A percentile compares a stretch with the other conserved stretches of the same genome.
Conservation (phyloP, 75 land plant genomes). For the Picea sitchensis region DNA sequence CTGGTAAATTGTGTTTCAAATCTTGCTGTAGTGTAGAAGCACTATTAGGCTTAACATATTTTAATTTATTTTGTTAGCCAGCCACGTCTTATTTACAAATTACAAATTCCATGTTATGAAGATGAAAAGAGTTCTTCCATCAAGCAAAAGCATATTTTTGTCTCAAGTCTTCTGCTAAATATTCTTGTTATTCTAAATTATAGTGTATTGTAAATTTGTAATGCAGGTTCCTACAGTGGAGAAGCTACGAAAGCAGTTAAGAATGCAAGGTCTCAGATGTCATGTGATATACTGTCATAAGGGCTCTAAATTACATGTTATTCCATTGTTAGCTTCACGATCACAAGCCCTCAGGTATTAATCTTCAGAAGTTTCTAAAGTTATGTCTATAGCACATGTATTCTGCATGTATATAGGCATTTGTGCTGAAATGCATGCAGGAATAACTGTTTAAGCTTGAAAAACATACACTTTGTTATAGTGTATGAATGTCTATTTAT, state of each 20-base stretch:
- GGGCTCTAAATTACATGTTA: constrained; percentile 57
- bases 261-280: constrained; percentile 83
- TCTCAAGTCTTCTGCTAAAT: neutral
- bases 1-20: neutral
- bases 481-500: neutral
- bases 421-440: neutral
- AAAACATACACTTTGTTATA: neutral
- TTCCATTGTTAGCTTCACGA: constrained; percentile 84
- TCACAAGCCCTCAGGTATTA: constrained; percentile 82
- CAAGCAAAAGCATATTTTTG: neutral
- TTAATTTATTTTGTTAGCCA: neutral
- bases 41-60: neutral
- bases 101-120: no score
- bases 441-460: neutral
- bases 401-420: neutral
- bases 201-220: neutral
- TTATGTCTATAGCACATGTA: neutral
- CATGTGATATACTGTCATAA: constrained; percentile 71
- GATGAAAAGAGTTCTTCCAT: neutral
- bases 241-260: constrained; percentile 65
- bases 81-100: neutral
- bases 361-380: neutral
- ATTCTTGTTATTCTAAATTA: no score
- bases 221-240: constrained; percentile 66
- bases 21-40: neutral